phyloP scores from a whole-genome alignment of 805 yeast species.

The Brettanomyces nanus region DNA sequence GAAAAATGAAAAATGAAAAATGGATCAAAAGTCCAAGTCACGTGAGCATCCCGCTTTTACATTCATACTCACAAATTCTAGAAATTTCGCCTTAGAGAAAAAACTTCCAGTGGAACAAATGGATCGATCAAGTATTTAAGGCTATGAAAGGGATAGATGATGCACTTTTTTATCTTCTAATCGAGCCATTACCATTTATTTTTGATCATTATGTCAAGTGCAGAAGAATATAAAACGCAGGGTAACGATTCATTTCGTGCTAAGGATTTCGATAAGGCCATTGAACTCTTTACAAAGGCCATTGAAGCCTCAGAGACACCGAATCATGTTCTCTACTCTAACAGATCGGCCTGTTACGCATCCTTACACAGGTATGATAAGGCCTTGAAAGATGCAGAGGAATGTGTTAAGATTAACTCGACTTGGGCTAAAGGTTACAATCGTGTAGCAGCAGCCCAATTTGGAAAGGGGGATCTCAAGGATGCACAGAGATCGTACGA shows the following conservation, averaged over 20 bases:
- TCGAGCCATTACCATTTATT: too few species aligned
- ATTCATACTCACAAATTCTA: too few species aligned
- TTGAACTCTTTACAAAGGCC: conserved; percentile 76
- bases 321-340: conserved; percentile 88
- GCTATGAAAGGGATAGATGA: too few species aligned
- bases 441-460: conserved; percentile 88
- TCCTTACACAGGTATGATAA: conserved; percentile 63
- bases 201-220: conserved; percentile 31
- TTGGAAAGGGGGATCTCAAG: conserved; percentile 75
- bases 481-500: conserved; percentile 65
- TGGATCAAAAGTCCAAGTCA: too few species aligned
- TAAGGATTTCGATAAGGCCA: conserved; percentile 75
- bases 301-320: conserved; percentile 73
- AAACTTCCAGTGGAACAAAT: too few species aligned
- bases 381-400: conserved; percentile 80
- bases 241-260: conserved; percentile 91
- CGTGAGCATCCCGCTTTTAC: too few species aligned
- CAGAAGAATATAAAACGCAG: conserved; percentile 78
- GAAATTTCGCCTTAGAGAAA: too few species aligned
- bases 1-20: too few species aligned
- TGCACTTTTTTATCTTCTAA: too few species aligned
- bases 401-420: conserved; percentile 73
- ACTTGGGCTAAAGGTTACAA: conserved; percentile 94
- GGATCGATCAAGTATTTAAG: too few species aligned
- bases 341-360: conserved; percentile 88